Conservation (phyloP, 345 rosid genomes). For the Toxicodendron radicans region DNA sequence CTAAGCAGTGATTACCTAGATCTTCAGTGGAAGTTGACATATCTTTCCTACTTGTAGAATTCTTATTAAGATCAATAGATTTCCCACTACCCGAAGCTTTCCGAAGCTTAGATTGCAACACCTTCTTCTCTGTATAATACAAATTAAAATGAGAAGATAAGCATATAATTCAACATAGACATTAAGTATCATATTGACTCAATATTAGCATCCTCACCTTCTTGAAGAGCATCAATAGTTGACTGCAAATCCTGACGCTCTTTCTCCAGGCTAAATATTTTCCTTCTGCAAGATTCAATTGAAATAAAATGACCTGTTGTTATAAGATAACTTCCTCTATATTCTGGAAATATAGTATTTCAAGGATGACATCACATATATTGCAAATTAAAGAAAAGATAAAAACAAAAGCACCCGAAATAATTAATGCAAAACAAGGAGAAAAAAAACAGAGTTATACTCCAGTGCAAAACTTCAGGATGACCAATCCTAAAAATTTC, state of each 20-base stretch:
- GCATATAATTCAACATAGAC: constrained; percentile 7
- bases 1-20: constrained; percentile 54
- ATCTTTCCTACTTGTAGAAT: constrained; percentile 47
- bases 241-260: constrained; percentile 87
- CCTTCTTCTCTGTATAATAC: constrained; percentile 76
- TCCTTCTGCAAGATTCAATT: constrained; percentile 59
- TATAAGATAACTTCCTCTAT: background rate
- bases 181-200: background rate
- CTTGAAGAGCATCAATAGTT: constrained; percentile 87
- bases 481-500: no score
- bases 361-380: background rate
- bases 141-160: constrained; percentile 17
- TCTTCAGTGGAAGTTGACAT: constrained; percentile 84
- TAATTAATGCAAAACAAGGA: background rate
- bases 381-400: constrained; percentile 5
- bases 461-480: no score
- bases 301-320: constrained; percentile 9
- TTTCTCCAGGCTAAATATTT: constrained; percentile 75
- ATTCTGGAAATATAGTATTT: constrained; percentile 7
- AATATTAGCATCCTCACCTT: constrained; percentile 49
- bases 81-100: constrained; percentile 66
- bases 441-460: no score
- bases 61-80: constrained; percentile 42
- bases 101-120: constrained; percentile 78
- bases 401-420: no score